Percentiles rank a stretch among this genome's conserved stretches.
Evolutionary conservation across 2,329 filamentous ascomycete genomes (phyloP).

Genomic region (Pestalotiopsis fici): DNA sequence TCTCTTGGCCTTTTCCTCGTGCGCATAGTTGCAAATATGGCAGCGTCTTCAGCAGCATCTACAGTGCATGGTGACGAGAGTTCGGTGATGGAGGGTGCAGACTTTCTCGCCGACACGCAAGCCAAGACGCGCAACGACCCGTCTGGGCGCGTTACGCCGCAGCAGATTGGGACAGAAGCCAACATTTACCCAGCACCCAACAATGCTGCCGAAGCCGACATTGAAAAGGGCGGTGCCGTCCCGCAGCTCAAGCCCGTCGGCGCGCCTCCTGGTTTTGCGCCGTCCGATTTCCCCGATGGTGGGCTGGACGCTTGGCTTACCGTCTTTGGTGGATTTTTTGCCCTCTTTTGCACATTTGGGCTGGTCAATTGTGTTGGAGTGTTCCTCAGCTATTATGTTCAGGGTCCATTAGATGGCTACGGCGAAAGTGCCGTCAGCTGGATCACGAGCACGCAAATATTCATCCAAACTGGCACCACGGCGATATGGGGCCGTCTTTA

Average conservation of each 20-base stretch:
- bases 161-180: constrained; percentile 1
- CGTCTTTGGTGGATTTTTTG: constrained; percentile 47
- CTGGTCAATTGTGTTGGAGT: constrained; percentile 47
- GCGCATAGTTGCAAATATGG: neutral
- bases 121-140: neutral
- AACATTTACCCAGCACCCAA: constrained; percentile 1
- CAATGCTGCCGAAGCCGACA: constrained; percentile 1
- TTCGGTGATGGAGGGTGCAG: neutral
- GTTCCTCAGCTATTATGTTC: constrained; percentile 58
- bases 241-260: neutral
- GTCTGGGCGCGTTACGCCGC: neutral
- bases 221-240: constrained; percentile 1
- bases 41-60: neutral
- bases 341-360: constrained; percentile 39
- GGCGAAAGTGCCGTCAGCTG: constrained; percentile 53
- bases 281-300: constrained; percentile 59
- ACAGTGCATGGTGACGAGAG: constrained; percentile 6
- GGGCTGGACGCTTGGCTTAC: constrained; percentile 59
- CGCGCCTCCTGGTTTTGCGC: constrained; percentile 7
- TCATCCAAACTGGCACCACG: constrained; percentile 47
- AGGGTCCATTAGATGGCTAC: constrained; percentile 45
- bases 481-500: constrained; percentile 51
- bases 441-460: constrained; percentile 57
- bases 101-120: neutral
- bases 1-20: neutral